These are phyloP conservation scores for Aureobasidium uvarum DNA, from an alignment of 2,329 filamentous ascomycete genomes.

Conservation along the genomic window DNA sequence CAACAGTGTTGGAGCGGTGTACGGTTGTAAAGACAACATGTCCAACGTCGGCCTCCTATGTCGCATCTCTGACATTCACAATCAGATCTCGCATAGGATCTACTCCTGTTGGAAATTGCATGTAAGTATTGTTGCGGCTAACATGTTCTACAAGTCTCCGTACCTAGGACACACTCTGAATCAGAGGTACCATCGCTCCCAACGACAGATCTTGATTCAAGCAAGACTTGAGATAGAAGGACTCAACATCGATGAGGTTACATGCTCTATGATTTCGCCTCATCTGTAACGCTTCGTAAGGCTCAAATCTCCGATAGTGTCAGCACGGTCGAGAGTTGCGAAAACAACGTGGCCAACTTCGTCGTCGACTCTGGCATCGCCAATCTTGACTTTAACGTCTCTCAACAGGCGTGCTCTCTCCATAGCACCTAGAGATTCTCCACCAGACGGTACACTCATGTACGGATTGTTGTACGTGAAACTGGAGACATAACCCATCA, in stretches of 20 bases:
- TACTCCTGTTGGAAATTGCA: too few species aligned
- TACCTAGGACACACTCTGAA: too few species aligned
- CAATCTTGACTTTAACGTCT: constrained; percentile 37
- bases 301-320: not conserved
- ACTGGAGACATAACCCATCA: constrained; percentile 41
- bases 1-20: too few species aligned
- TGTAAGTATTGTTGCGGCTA: too few species aligned
- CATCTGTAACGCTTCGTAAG: not conserved
- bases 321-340: constrained; percentile 27
- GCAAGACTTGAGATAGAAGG: too few species aligned
- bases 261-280: not conserved
- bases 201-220: too few species aligned
- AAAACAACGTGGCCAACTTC: constrained; percentile 41
- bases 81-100: too few species aligned
- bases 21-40: too few species aligned
- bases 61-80: too few species aligned
- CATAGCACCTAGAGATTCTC: constrained; percentile 38
- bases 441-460: constrained; percentile 35
- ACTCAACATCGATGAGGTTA: not conserved
- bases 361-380: constrained; percentile 35
- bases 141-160: too few species aligned
- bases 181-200: too few species aligned
- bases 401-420: constrained; percentile 39
- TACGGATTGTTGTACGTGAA: constrained; percentile 42
- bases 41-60: too few species aligned